Conservation (phyloP, 768 basidiomycete genomes). For the Mrakia gelida region DNA sequence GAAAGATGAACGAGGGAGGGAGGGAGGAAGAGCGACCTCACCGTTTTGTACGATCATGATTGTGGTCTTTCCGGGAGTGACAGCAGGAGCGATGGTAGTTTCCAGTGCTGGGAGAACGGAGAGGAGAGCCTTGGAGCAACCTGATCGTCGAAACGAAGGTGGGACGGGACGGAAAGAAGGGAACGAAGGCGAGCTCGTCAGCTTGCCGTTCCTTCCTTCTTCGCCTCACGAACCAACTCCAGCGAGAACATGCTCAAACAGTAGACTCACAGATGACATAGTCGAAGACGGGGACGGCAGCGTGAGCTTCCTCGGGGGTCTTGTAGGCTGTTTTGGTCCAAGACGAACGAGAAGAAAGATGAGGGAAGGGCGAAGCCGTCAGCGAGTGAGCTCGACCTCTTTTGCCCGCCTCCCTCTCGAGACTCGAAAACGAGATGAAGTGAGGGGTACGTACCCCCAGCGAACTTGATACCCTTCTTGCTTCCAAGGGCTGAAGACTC, state of each 20-base stretch:
- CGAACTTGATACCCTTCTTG: constrained; percentile 22
- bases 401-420: neutral
- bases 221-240: neutral
- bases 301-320: constrained; percentile 22
- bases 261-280: constrained; percentile 28
- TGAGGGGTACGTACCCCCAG: constrained; percentile 21
- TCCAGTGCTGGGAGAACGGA: constrained; percentile 20
- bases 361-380: neutral
- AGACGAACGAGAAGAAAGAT: neutral
- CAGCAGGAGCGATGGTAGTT: constrained; percentile 27
- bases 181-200: neutral
- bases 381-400: neutral
- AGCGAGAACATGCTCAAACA: neutral
- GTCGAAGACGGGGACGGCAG: constrained; percentile 27
- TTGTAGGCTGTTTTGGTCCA: constrained; percentile 9
- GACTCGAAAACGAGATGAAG: neutral
- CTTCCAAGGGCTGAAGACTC: constrained; percentile 22
- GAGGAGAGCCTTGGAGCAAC: constrained; percentile 31
- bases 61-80: constrained; percentile 29
- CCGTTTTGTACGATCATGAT: constrained; percentile 33
- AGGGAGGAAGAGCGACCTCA: neutral
- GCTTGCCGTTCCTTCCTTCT: neutral
- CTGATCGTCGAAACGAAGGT: neutral
- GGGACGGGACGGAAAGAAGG: neutral
- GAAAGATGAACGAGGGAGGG: neutral